Base-by-base conservation (phyloP, 2,329 filamentous ascomycete species). In the Cladosporium oxysporum region DNA sequence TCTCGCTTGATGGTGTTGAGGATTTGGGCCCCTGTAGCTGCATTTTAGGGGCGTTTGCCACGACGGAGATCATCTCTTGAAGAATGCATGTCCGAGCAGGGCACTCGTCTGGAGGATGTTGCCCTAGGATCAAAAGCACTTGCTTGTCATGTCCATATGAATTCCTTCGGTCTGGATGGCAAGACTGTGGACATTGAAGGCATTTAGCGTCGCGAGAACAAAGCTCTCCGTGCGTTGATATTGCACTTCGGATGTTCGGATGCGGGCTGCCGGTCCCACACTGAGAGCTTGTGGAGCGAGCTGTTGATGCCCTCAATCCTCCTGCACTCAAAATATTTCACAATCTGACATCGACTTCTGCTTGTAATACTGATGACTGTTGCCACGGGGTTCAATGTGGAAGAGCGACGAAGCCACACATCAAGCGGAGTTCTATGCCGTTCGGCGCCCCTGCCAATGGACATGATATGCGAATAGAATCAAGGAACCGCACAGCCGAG, bases 1-100 rank as follows among this genome's bases (percentile, higher is more conserved):
- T 55, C 52, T 55, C 52, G 52, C 52, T 55, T 55, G 16, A 18
- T 31, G 31, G 29, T 55, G 28, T n/a, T 55, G 31, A 55, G 52
- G 52, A 55, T 55, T 21, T 31, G 21, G 31, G 28, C 26, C 52
- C 52, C 18, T 31, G 52, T 55, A 29, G 52, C 29, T 18, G 50
- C 50, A 29, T 29, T 21, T n/a, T 35, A 35, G 52, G 52, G 10
- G 10, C 31, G 29, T 11, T 21, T 29, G 52, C 52, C 52, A n/a
- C 28, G 28, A 31, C 52, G 52, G 52, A 55, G 52, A 55, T 55
- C 28, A 12, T 55, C 29, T 33, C 18, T n/a, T 55, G n/a, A 55
- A 55, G 52, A 55, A n/a, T 31, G 31, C 26, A 55, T 29, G 52
- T 55, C 52, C 52, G 52, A 33, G 18, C 12, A 18, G 18, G 5